These are phyloP conservation scores for Gracilariopsis chorda DNA, from an alignment of 23 red algal genomes.

Conservation along the genomic window DNA sequence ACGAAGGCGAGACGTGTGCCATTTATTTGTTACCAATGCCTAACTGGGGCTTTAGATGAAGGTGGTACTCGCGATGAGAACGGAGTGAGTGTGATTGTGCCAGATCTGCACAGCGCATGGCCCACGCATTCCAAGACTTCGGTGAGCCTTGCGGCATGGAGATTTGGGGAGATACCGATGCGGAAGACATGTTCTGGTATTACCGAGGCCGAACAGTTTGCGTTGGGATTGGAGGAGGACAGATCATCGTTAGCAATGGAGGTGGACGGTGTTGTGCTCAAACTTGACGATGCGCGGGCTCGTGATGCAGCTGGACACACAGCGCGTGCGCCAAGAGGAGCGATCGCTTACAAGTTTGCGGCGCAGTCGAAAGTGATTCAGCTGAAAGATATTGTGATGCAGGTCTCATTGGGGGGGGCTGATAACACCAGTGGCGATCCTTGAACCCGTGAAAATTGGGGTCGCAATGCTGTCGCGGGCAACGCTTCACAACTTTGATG, in stretches of 20 bases:
- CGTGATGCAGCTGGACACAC: conserved; percentile 51
- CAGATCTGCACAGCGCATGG: background rate
- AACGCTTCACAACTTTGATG: conserved; percentile 84
- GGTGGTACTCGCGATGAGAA: background rate
- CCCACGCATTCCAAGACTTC: conserved; percentile 38
- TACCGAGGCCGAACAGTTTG: conserved; percentile 29
- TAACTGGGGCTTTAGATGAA: background rate
- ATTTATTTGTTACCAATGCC: conserved; percentile 78
- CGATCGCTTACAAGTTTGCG: conserved; percentile 74
- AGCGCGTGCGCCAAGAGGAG: conserved; percentile 56
- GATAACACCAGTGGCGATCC: conserved; percentile 83
- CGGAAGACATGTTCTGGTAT: background rate
- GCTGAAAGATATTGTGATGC: conserved; percentile 59
- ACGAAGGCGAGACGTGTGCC: conserved; percentile 32
- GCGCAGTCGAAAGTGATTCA: conserved; percentile 28
- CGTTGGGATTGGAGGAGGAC: conserved; percentile 38
- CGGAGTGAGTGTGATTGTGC: background rate
- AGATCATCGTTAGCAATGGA: conserved; percentile 31
- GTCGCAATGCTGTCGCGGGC: conserved; percentile 68
- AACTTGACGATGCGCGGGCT: conserved; percentile 47
- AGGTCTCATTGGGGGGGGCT: conserved; percentile 71
- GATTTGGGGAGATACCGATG: conserved; percentile 53
- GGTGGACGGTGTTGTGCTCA: conserved; percentile 72
- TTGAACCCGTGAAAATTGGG: conserved; percentile 54
- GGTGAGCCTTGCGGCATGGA: conserved; percentile 21